Base-by-base conservation (phyloP, 75 land plant genomes). In the Picea glauca region DNA sequence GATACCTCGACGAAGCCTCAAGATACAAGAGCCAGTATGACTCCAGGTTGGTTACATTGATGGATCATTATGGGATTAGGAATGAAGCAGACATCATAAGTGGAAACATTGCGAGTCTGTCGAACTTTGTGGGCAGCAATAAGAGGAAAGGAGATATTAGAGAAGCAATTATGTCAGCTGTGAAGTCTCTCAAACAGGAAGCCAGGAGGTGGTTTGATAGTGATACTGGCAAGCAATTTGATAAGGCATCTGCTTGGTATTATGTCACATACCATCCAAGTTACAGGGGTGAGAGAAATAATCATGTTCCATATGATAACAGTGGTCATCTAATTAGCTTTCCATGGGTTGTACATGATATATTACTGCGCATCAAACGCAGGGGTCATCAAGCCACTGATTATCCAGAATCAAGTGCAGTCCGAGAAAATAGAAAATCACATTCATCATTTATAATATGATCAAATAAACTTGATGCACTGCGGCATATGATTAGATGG, bases 201-300 rank as follows among this genome's bases (percentile, higher is more conserved):
- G 94, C 89, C 18, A 83, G 92, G 54, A 18, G 74, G 14, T 95
- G 98, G 96, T 93, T 94, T 74, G 79, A 87, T 81, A 78, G 58
- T 77, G 62, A 20, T 50, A 72, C 46, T 58, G 81, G 75, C 74
- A 83, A 86, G 65, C 59, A 58, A 2, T 57, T 74, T 77, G 92
- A 91, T 57, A 95, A 87, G 77, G 99, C 99, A 21, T 98, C 94
- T 12, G 98, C 99, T 23, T 93, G 98, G 93, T 98, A 98, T 79
- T 77, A 93, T 82, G 99, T 95, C 4, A 95, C 99, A 0, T 98
- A 98, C 82, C 96, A 95, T 80, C 91, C 86, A 13, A 59, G 66
- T 58, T 91, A 83, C 80, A 85, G 83, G 81, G 93, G 88, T 5
- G 65, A 15, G 59, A 85, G 88, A 66, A 87, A 85, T 67, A 66